Base-by-base conservation (phyloP, 2,329 filamentous ascomycete genomes). In the Microdochium trichocladiopsis region DNA sequence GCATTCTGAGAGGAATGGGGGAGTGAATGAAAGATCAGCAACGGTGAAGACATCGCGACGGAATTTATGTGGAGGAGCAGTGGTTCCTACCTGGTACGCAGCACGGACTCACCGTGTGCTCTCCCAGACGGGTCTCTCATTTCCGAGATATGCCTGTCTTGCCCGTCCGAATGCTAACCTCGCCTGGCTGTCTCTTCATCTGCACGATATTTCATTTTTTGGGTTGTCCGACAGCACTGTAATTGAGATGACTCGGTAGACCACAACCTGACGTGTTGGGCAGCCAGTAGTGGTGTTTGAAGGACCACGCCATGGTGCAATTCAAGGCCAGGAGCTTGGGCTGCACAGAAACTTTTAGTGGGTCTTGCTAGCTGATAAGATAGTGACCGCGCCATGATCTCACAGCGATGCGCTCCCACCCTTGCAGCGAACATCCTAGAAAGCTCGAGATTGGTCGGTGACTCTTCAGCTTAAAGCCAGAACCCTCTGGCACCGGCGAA, bases 401-500 rank as follows among this genome's bases (percentile, higher is more conserved):
- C 28, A 31, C 28, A 31, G 28, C 28, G 8, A 31, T 14, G 47
- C 31, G 37, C 24, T 37, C 48, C 50, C 37, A 47, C 25, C 4
- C 22, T 24, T 10, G 28, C 18, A 52, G 23, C 21, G 47, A 45
- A 50, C 55, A 47, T 52, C 36, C 50, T 54, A 31, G 11, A 41
- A 21, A 53, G 56, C 24, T 56, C 52, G 55, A 58, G 55, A 53
- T 58, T 48, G 45, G 51, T 41, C 28, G 28, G 18, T 50, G 47
- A 51, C 60, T 60, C 55, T 61, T 57, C 51, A 60, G 47, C 64
- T 62, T 45, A 5, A 16, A 22, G 9, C 63, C 53, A 63, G 63
- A 64, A 64, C 57, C 58, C 55, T 64, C 62, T 58, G 18, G 41
- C 18, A 45, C 5, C 12, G 10, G 18, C 6, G 11, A 41, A 41